Base-by-base conservation (phyloP, 306 rosid genomes). In the Nissolia schottii region DNA sequence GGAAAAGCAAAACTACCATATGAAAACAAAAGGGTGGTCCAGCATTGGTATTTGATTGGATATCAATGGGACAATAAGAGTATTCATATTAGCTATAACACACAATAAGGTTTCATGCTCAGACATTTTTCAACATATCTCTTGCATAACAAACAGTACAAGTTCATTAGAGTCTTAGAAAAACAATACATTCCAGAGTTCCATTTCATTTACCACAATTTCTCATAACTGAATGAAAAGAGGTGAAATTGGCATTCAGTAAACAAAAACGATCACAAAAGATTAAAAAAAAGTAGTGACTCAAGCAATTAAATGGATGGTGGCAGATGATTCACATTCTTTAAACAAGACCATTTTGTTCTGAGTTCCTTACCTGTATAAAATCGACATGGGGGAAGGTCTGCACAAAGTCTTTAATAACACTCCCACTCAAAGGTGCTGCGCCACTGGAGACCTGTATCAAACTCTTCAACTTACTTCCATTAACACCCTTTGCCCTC, bases 371-470 rank as follows among this genome's bases (percentile, higher is more conserved):
- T 81, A 88, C 97, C 97, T 93, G 97, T 85, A 91, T 91, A 69
- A 93, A 71, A 81, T 93, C 98, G 68, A 87, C 83, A 51, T 83
- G 65, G 64, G 94, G 94, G 57, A 89, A 57, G 31, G 79, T 43
- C 41, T 53, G 81, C 22, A 85, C 62, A 67, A 93, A 89, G 2
- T 83, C 91, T 28, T 77, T 71, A 9, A 86, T 85, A 64, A 38
- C 7, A 60, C 73, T 76, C 64, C 24, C 28, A 56, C 83, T 83
- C 78, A 83, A 70, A 74, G 92, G 80, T 1, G 97, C 96, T 16
- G 98, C 98, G 12, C 96, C 96, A 22, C 79, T 38, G 22, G 89
- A 86, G 38, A 93, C 83, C 73, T 90, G 98, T 76, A 82, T 83
- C 85, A 93, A 82, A 81, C 97, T 93, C 80, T 35, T 79, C 71